Percentiles rank a stretch among this genome's conserved stretches.
These are phyloP conservation scores for Tuber brumale DNA, from an alignment of 495 filamentous ascomycete species.

Conservation along the genomic window DNA sequence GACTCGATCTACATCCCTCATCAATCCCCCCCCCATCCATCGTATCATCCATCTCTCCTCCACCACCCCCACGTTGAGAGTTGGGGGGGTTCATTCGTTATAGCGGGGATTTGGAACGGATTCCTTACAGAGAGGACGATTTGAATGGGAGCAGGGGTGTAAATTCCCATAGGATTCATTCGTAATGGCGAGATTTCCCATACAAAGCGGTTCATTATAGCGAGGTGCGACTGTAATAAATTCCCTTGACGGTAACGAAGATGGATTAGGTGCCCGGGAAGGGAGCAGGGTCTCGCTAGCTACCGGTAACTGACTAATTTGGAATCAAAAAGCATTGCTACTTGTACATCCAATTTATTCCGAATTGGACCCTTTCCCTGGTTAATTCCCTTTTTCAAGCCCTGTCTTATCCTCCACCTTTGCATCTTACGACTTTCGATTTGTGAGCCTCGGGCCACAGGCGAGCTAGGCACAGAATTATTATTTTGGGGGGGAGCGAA, in stretches of 20 bases:
- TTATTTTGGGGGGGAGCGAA: background rate
- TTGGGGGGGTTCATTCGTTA: too few species aligned
- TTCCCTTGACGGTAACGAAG: background rate
- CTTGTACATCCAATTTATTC: background rate
- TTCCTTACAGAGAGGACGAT: too few species aligned
- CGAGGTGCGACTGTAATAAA: background rate
- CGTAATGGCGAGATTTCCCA: too few species aligned
- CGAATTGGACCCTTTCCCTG: background rate
- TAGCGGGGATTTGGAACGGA: too few species aligned
- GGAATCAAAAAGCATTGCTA: background rate
- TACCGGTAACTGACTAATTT: background rate
- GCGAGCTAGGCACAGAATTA: background rate
- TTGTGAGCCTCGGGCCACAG: background rate
- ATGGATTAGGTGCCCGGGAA: background rate
- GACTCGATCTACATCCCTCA: slow-evolving; percentile 31
- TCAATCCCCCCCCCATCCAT: background rate
- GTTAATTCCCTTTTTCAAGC: background rate
- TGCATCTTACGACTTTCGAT: background rate
- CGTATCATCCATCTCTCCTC: background rate
- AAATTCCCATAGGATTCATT: too few species aligned
- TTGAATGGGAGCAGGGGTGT: too few species aligned
- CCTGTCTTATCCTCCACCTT: background rate
- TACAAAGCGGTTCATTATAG: too few species aligned
- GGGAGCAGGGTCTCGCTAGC: background rate
- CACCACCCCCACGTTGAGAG: background rate